These are phyloP conservation scores for Coemansia sp. DNA, from an alignment of 192 early-diverging fungal species.

Conservation along the genomic window DNA sequence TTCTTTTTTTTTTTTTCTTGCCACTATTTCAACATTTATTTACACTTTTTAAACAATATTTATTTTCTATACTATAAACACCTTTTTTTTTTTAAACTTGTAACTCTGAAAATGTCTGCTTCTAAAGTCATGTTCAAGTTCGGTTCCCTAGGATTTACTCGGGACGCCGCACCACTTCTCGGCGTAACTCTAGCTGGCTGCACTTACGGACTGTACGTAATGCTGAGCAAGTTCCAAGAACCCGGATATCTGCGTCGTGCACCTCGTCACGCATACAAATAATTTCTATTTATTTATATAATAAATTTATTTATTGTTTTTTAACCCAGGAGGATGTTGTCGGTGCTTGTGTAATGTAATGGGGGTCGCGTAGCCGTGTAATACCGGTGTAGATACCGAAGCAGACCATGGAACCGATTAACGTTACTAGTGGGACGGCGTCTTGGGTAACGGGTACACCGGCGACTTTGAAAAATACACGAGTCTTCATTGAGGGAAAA, in stretches of 20 bases:
- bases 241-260: conserved; percentile 46
- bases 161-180: conserved; percentile 42
- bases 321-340: background rate
- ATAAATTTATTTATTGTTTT: conserved; percentile 3
- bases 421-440: conserved; percentile 22
- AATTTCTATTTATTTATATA: background rate
- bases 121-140: conserved; percentile 39
- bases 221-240: conserved; percentile 53
- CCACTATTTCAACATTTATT: background rate
- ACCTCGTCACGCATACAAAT: conserved; percentile 42
- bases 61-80: background rate
- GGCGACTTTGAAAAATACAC: conserved; percentile 37
- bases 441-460: conserved; percentile 47
- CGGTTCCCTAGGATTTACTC: conserved; percentile 37
- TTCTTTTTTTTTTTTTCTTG: background rate
- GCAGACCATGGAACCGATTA: conserved; percentile 24
- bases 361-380: conserved; percentile 38
- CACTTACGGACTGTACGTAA: conserved; percentile 45
- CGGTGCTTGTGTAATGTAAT: conserved; percentile 27
- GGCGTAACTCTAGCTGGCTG: conserved; percentile 47
- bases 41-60: background rate
- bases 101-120: conserved; percentile 6
- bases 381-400: conserved; percentile 45
- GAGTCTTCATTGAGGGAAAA: conserved; percentile 21
- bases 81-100: background rate